A percentile compares a stretch with the other conserved stretches of the same genome.
Conservation (phyloP, 2,329 filamentous ascomycete genomes). For the Setomelanomma holmii region DNA sequence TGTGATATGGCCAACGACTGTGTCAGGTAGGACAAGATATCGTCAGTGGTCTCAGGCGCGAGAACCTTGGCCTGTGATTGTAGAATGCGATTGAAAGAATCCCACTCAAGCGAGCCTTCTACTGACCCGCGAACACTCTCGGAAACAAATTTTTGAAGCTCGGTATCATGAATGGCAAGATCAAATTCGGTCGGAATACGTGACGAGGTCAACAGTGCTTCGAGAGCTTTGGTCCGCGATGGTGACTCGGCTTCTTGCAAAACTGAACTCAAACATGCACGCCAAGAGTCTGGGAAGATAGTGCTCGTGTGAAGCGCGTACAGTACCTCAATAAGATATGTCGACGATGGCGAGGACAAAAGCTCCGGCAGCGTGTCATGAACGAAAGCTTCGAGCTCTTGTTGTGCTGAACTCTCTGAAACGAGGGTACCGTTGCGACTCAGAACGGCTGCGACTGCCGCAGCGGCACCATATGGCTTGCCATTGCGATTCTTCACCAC, state of each 20-base stretch:
- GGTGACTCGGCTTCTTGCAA: constrained; percentile 37
- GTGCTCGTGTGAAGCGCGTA: constrained; percentile 53
- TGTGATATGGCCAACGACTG: constrained; percentile 47
- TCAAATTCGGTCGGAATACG: constrained; percentile 45
- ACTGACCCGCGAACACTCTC: constrained; percentile 38
- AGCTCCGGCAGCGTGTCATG: constrained; percentile 64
- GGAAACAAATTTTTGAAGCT: constrained; percentile 47
- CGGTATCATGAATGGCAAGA: constrained; percentile 42
- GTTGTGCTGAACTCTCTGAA: constrained; percentile 52
- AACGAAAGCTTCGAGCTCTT: constrained; percentile 56
- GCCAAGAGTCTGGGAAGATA: constrained; percentile 42
- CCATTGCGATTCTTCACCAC: constrained; percentile 64
- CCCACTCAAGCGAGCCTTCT: constrained; percentile 44
- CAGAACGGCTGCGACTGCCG: constrained; percentile 62
- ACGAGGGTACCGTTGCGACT: constrained; percentile 53
- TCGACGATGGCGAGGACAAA: constrained; percentile 71
- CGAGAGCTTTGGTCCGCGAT: constrained; percentile 35
- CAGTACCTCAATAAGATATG: constrained; percentile 71
- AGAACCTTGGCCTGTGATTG: constrained; percentile 43
- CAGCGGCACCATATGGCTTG: constrained; percentile 71
- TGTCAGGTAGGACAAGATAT: constrained; percentile 48
- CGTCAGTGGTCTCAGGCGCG: constrained; percentile 45
- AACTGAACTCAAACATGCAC: constrained; percentile 34
- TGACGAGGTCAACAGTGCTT: constrained; percentile 44
- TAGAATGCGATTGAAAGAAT: constrained; percentile 45